Base-by-base conservation (phyloP, 1,284 basidiomycete species). In the Ceratobasidium theobromae region DNA sequence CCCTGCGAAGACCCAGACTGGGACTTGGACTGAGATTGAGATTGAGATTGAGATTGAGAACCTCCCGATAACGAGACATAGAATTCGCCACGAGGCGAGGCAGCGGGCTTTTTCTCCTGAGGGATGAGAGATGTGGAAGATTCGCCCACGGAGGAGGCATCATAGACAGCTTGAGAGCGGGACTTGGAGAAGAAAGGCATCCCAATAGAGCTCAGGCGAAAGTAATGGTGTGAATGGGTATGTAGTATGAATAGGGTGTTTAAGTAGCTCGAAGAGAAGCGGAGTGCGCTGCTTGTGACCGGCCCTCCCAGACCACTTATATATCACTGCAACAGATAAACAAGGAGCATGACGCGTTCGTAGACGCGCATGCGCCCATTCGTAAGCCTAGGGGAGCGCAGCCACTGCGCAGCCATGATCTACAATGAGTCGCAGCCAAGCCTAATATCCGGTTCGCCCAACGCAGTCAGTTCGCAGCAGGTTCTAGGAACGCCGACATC, bases 151-250 rank as follows among this genome's bases (percentile, higher is more conserved):
- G 55, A 58, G 16, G 55, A 41, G 16, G 48, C 48, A 8, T 41
- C 38, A n/a, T 16, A 38, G 27, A 23, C 23, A 45, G 40, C 3
- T 16, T 35, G 30, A 40, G 58, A 62, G 21, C 48, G 27, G 33
- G 58, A 62, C 33, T 52, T 62, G 32, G 48, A 41, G 58, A 62
- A 49, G 48, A 52, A 52, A 41, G 58, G 48, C 58, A 62, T 62
- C 52, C 33, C 58, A 43, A 62, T 49, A 28, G 45, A 25, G 4
- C 27, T 25, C 18, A 49, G 46, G 16, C 16, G 46, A 21, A 35
- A 46, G 48, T 30, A n/a, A 16, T 38, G 8, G 8, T 52, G 18
- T 21, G 43, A 6, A 45, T 14, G 43, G 3, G 49, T n/a, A 32
- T 32, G 16, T 41, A 28, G 45, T 60, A 62, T 32, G 21, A 51